phyloP scores from a whole-genome alignment of 768 basidiomycete genomes.

The Termitomyces sp. region DNA sequence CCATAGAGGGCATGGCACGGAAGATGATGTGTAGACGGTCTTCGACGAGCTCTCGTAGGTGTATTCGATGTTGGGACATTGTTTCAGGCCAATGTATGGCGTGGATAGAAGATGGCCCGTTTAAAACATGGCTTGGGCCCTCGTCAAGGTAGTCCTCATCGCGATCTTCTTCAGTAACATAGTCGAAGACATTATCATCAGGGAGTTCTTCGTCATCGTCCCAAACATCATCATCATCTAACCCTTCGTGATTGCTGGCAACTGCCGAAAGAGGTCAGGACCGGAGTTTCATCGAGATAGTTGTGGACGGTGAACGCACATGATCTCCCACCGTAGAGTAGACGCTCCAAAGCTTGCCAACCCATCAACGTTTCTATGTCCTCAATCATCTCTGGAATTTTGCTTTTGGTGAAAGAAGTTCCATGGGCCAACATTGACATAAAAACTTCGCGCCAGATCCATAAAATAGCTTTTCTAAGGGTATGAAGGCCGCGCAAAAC shows the following conservation, averaged over 20 bases:
- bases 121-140: conserved; percentile 24
- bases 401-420: conserved; percentile 17
- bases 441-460: conserved; percentile 71
- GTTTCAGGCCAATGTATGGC: conserved; percentile 48
- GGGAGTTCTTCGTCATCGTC: conserved; percentile 29
- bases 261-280: not conserved
- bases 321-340: conserved; percentile 53
- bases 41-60: conserved; percentile 41
- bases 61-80: conserved; percentile 33
- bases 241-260: not conserved
- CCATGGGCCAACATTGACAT: conserved; percentile 44
- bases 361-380: conserved; percentile 50
- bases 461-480: conserved; percentile 42
- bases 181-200: conserved; percentile 3
- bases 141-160: conserved; percentile 22
- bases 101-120: conserved; percentile 24
- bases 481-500: conserved; percentile 40
- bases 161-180: conserved; percentile 15
- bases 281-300: not conserved
- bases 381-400: conserved; percentile 48
- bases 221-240: conserved; percentile 19
- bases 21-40: conserved; percentile 42
- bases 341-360: conserved; percentile 43
- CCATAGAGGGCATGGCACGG: conserved; percentile 15
- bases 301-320: conserved; percentile 29